Base-by-base conservation (phyloP, 257 asterid species). In the Capsicum baccatum region DNA sequence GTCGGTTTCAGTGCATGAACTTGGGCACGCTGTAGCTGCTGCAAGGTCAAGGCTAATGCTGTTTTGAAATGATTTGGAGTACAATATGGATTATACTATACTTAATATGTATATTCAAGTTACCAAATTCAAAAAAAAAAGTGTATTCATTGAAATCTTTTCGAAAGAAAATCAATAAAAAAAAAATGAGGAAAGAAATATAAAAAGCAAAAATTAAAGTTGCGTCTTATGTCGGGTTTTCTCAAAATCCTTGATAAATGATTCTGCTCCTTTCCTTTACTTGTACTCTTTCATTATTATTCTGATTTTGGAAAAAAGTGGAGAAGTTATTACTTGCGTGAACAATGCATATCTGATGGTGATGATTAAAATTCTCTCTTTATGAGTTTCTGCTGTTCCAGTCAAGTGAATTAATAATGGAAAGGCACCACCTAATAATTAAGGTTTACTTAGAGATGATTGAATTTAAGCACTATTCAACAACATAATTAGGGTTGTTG, bases 21-120 rank as follows among this genome's bases (percentile, higher is more conserved):
- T 93, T 85, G 99, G 99, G 54, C 99, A 96, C 83, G 97, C 95
- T 71, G 92, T 96, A 85, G 95, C 99, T 83, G 99, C 99, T 85
- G 98, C 99, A 85, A 91, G 99, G 99, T 95, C 89, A 91, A 83
- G 87, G 85, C 73, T 85, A 69, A 81, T 84, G 62, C 76, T 82
- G 39, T 82, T 82, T 52, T 73, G 62, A 74, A 73, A 50, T 50
- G 6, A 60, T 19, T 74, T 50, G 10, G 44, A 74, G 81, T 21
- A 50, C 35, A 73, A n/a, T 47, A 37, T 73, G 35, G 11, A 73
- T n/a, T 47, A 50, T 73, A 47, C 81, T 50, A 50, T 48, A 73
- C 60, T 73, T 73, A 8, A 33, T 48, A 73, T 11, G n/a, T 74
- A 8, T 74, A 74, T 73, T 26, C 33, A 26, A 26, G 1, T 26